Evolutionary conservation across 768 basidiomycete genomes (phyloP), one percentile per base, ranked within the genome.

Genomic region (Sporobolomyces pararoseus): DNA sequence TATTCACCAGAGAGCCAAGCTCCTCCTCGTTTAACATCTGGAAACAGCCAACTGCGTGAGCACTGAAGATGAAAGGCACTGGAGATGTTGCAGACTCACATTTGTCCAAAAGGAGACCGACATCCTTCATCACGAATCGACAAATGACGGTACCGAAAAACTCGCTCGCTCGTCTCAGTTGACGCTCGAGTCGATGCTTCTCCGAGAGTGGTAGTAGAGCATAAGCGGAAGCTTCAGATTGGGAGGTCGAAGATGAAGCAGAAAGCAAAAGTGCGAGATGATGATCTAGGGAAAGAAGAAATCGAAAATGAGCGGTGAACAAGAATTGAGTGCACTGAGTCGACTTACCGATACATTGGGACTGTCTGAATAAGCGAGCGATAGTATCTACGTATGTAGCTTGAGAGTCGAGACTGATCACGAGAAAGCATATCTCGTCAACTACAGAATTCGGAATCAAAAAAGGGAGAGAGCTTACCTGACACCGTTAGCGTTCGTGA

Each of bases 131-230:
- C 76, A 95, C 90, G 78, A 95, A 93, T 23, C 89, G 89, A 70
- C 92, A 83, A 63, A 95, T 86, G 70, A 93, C 90, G 62, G 84
- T 89, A 31, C 89, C 89, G 75, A 94, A 95, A 79, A 95, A 95
- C 77, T 94, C 90, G n/a, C 90, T 91, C 39, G 86, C 84, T 71
- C 88, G 87, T 77, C 85, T 87, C 66, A 95, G 84, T 78, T 86
- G 88, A 75, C 84, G 82, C 77, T 93, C 90, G 66, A 88, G 84
- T 14, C 85, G 83, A 49, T 77, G 74, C 63, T 87, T 86, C 70
- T 88, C 78, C 66, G 90, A 87, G 50, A 78, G 54, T 7, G 89
- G 84, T 75, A 93, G 86, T 25, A 86, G 84, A 42, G 84, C 84
- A 77, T 94, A 93, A 46, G 62, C 34, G 10, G 61, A 10, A 14